Evolutionary conservation across 352 stramenopile genomes (phyloP), one percentile per base, ranked within the genome.

Genomic region (Pilasporangium apinafurcum): DNA sequence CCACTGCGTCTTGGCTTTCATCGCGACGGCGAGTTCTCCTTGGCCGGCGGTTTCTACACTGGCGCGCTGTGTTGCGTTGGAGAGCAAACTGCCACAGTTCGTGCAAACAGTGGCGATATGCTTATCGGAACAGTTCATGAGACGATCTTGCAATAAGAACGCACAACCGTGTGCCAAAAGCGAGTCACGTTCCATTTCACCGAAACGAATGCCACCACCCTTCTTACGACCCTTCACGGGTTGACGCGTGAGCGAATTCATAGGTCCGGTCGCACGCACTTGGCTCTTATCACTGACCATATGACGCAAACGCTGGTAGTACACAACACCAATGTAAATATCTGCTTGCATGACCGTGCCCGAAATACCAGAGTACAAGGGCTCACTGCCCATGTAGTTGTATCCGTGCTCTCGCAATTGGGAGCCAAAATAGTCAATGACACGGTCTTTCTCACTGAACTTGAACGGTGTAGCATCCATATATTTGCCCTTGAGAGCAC

Each of bases 221-320:
- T 98, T 97, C 84, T 99, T 99, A 57, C 97, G 79, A 36, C 97
- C 97, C 72, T 99, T 99, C 31, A 99, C 95, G 0, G 97, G 97
- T 73, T 99, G 97, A 5, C 96, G 84, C 43, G 97, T 99, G n/a
- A 99, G 75, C 57, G 83, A 89, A 72, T 99, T 99, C 53, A 99
- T 97, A 27, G 95, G 93, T 9, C 97, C 97, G 25, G 95, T 99
- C 4, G 96, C 87, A 59, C 97, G 93, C 40, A 99, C 97, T 71
- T 99, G 97, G 43, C 84, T 98, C 83, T 99, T 99, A 79, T 99
- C 97, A 52, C 90, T 98, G 47, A 99, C 97, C 97, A 99, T 99
- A 83, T 99, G 97, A 44, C 97, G 89, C 58, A 99, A 72, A 38
- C 97, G 85, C 83, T 99, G 97, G 68, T 99, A 99, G 74, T 98